phyloP scores from a whole-genome alignment of 2,329 filamentous ascomycete genomes.

The Xylaria sp. region DNA sequence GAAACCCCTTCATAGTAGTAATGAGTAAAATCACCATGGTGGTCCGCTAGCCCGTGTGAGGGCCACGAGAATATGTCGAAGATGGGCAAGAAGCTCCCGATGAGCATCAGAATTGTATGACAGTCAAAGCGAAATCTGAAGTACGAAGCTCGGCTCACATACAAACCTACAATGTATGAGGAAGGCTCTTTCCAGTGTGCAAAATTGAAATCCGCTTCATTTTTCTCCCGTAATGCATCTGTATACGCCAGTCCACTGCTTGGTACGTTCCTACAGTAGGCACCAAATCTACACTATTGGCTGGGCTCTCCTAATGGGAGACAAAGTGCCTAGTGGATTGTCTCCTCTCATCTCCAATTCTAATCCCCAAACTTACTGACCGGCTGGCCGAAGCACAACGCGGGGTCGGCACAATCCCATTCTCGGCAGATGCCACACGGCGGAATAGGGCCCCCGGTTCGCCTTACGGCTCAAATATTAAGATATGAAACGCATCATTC shows the following conservation, averaged over 20 bases:
- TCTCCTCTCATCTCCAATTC: background rate
- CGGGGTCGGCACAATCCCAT: conserved; percentile 8
- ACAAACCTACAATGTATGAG: background rate
- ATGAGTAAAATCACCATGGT: no score
- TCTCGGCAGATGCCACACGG: conserved; percentile 17
- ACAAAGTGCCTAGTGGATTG: background rate
- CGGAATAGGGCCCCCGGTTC: background rate
- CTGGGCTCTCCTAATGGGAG: background rate
- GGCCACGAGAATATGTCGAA: no score
- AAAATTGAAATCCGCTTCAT: background rate
- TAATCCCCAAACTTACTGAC: conserved; percentile 6
- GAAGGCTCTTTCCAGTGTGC: background rate
- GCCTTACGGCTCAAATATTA: background rate
- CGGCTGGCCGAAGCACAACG: conserved; percentile 6
- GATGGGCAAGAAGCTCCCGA: no score
- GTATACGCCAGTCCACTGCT: background rate
- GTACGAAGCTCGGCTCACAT: background rate
- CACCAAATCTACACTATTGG: no score
- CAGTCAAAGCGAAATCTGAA: background rate
- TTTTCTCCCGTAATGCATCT: background rate
- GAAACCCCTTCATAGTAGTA: background rate
- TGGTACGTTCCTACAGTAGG: background rate
- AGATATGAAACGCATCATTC: background rate
- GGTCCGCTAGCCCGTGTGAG: no score
- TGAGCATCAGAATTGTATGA: background rate